Evolutionary conservation across 1,284 basidiomycete species (phyloP).

Genomic region (Malassezia sp.): DNA sequence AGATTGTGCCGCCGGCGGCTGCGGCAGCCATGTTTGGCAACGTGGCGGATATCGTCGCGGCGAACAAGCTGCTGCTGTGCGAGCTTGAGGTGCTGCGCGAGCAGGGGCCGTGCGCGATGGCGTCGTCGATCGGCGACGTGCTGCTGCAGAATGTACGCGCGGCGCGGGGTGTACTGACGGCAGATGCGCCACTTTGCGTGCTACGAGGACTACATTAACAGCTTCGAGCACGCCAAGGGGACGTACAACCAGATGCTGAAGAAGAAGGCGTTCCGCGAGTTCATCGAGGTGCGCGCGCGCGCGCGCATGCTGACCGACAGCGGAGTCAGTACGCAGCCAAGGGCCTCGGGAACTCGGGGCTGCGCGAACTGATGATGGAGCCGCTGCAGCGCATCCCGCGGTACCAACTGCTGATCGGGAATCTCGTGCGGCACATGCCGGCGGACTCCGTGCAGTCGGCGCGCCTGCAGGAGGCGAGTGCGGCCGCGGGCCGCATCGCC

Average conservation of each 20-base stretch:
- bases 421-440: slow-evolving; percentile 32
- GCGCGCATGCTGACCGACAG: no score
- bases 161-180: background rate
- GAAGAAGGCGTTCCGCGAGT: slow-evolving; percentile 67
- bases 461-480: slow-evolving; percentile 66
- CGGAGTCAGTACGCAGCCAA: slow-evolving; percentile 76
- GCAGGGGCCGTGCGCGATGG: slow-evolving; percentile 52
- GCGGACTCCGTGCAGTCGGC: slow-evolving; percentile 50
- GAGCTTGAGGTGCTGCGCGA: slow-evolving; percentile 59
- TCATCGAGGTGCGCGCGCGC: no score
- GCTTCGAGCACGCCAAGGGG: slow-evolving; percentile 80
- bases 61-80: slow-evolving; percentile 70
- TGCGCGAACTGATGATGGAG: slow-evolving; percentile 91
- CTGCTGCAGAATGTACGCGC: slow-evolving; percentile 59
- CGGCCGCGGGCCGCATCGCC: slow-evolving; percentile 79
- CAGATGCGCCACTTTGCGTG: slow-evolving; percentile 58
- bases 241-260: slow-evolving; percentile 74
- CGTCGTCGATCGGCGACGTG: slow-evolving; percentile 67
- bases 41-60: slow-evolving; percentile 72
- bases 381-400: slow-evolving; percentile 98
- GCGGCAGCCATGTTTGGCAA: slow-evolving; percentile 88
- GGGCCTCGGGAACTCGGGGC: slow-evolving; percentile 61
- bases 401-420: slow-evolving; percentile 81
- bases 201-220: slow-evolving; percentile 79
- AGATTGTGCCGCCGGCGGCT: slow-evolving; percentile 76